These are phyloP conservation scores for Lentinula detonsa DNA, from an alignment of 768 basidiomycete genomes.

Conservation along the genomic window DNA sequence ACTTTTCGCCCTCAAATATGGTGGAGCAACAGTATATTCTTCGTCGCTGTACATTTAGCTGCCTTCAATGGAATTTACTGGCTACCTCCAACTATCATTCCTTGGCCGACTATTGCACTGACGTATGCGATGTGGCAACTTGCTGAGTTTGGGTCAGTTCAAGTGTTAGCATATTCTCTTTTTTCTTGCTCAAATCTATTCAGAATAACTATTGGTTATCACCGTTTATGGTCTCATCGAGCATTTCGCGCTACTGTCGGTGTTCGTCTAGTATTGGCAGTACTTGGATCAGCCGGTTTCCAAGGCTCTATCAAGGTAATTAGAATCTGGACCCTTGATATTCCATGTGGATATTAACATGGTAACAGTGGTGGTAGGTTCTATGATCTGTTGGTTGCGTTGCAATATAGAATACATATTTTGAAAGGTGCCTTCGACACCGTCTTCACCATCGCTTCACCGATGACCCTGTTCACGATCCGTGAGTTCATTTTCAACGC, in stretches of 20 bases:
- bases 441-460: slow-evolving; percentile 74
- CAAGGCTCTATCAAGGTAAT: slow-evolving; percentile 74
- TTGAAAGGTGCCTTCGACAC: slow-evolving; percentile 60
- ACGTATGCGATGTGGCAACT: slow-evolving; percentile 61
- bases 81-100: slow-evolving; percentile 39
- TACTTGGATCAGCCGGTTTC: slow-evolving; percentile 66
- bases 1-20: slow-evolving; percentile 33
- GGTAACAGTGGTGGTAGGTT: slow-evolving; percentile 46
- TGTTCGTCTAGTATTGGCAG: slow-evolving; percentile 53
- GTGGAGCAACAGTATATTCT: slow-evolving; percentile 61
- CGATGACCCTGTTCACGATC: slow-evolving; percentile 62
- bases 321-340: not conserved
- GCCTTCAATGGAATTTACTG: slow-evolving; percentile 46
- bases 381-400: not conserved
- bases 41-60: slow-evolving; percentile 50
- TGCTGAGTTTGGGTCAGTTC: slow-evolving; percentile 55
- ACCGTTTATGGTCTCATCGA: slow-evolving; percentile 73
- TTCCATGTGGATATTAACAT: not conserved
- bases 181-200: not conserved
- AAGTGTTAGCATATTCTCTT: not conserved
- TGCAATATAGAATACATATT: not conserved
- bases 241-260: slow-evolving; percentile 54
- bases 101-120: slow-evolving; percentile 42
- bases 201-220: slow-evolving; percentile 74
- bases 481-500: slow-evolving; percentile 31